Conservation (phyloP, 164 flowering plant species). For the Hamamelis virginiana region DNA sequence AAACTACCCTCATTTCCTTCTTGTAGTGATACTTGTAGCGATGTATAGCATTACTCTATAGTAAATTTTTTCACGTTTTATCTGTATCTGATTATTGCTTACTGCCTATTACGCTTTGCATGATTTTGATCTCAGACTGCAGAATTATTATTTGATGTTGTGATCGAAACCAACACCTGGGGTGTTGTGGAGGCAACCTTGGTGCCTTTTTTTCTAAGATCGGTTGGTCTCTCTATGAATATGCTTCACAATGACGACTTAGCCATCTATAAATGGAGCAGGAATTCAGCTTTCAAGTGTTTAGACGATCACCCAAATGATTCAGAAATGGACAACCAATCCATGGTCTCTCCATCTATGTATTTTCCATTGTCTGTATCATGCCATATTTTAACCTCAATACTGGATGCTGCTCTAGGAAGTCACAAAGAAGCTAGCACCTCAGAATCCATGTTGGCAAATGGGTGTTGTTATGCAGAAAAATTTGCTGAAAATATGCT, state of each 20-base stretch:
- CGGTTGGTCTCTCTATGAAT: slow-evolving; percentile 48
- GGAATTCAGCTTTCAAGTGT: slow-evolving; percentile 14
- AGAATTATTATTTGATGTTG: slow-evolving; percentile 54
- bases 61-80: neutral
- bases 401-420: slow-evolving; percentile 50
- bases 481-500: slow-evolving; percentile 50
- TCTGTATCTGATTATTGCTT: slow-evolving; percentile 1
- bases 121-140: slow-evolving; percentile 42
- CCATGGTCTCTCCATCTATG: slow-evolving; percentile 11
- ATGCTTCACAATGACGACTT: slow-evolving; percentile 43
- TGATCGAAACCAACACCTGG: slow-evolving; percentile 52
- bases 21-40: too few relatives aligned
- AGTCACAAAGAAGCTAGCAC: slow-evolving; percentile 20
- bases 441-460: slow-evolving; percentile 17
- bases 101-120: slow-evolving; percentile 2
- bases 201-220: slow-evolving; percentile 60
- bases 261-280: slow-evolving; percentile 40
- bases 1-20: too few relatives aligned
- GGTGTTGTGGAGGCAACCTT: slow-evolving; percentile 49
- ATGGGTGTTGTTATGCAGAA: slow-evolving; percentile 31
- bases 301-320: slow-evolving; percentile 13
- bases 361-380: slow-evolving; percentile 47
- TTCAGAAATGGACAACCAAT: slow-evolving; percentile 19
- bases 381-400: slow-evolving; percentile 60
- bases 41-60: too few relatives aligned